A percentile compares a stretch with the other conserved stretches of the same genome.
phyloP scores from a whole-genome alignment of 2,329 filamentous ascomycete species.

The Xylariaceae sp. region DNA sequence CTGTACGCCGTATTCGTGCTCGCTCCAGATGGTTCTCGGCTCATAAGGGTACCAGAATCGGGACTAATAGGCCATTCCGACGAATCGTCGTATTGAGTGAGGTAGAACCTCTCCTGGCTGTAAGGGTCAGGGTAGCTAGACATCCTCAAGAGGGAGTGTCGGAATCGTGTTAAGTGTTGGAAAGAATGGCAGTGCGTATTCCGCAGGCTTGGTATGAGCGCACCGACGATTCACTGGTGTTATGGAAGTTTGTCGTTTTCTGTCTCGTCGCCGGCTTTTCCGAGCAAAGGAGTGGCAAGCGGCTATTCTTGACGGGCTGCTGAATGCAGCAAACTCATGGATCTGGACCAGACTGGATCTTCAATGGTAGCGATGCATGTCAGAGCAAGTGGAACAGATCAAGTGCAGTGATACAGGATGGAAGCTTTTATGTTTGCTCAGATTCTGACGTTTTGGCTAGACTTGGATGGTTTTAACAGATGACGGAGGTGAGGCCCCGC shows the following conservation, averaged over 20 bases:
- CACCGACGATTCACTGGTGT: conserved; percentile 4
- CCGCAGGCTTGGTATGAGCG: background rate
- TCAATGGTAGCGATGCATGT: background rate
- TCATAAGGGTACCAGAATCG: conserved; percentile 18
- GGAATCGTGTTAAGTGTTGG: background rate
- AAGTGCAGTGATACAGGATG: conserved; percentile 7
- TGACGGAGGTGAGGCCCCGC: background rate
- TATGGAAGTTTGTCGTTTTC: background rate
- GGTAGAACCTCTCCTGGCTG: background rate
- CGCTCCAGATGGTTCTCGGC: conserved; percentile 19
- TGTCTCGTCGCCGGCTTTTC: background rate
- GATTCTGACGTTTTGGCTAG: background rate
- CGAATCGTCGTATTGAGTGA: background rate
- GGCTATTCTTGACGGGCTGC: background rate
- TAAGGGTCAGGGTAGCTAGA: background rate
- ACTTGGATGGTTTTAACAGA: conserved; percentile 8
- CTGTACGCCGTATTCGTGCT: conserved; percentile 19
- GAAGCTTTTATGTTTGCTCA: conserved; percentile 1
- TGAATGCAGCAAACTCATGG: conserved; percentile 5
- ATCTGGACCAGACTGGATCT: background rate
- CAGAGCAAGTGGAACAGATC: background rate
- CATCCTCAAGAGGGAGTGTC: conserved; percentile 1
- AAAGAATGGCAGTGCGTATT: conserved; percentile 5
- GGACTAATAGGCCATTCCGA: conserved; percentile 13
- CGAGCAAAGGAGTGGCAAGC: background rate